Evolutionary conservation across 1,284 basidiomycete species (phyloP), one percentile per base, ranked within the genome.

Genomic region (Singerocomus rubriflavus): DNA sequence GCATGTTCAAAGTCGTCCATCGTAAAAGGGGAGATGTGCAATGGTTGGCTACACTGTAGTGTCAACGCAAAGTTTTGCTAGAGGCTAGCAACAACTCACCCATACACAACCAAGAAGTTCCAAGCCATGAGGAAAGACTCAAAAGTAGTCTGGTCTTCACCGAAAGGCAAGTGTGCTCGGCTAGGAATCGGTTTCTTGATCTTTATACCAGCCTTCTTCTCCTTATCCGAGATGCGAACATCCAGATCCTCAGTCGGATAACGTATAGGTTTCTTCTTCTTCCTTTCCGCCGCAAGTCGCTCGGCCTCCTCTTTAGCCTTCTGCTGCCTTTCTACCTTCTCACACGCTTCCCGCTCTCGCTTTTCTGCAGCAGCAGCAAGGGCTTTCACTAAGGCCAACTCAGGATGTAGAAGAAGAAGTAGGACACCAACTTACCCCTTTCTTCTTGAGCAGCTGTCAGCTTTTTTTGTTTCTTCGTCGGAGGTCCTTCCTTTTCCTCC

Each of bases 1-100:
- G 93, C 88, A 53, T 85, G 81, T 64, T 96, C 93, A 64, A 90
- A 93, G 61, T 98, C 97, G 67, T 99, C 97, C 60, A 98, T 76
- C 0, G 93, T 89, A 67, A 98, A 93, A 10, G 86, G 75, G n/a
- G 95, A 96, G 10, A 99, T 72, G 55, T 88, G 84, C 13, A 99
- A 76, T 3, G 94, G 86, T 78, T 90, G 86, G 8, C 93, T 93
- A 62, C 14, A 36, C 41, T 44, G 42, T 16, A 31, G 12, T 43
- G 44, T 54, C 52, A 51, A 32, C 32, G 14, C 39, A 30, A 25
- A 25, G 7, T 25, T 47, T 41, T 39, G 14, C 47, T 35, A 12
- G 42, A 36, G 13, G 40, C 27, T 33, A 26, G 44, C 42, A 32
- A 52, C 25, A 29, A 71, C 85, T 61, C 66, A 93, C 91, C 93